Base-by-base conservation (phyloP, 768 basidiomycete species). In the Galerina marginata region DNA sequence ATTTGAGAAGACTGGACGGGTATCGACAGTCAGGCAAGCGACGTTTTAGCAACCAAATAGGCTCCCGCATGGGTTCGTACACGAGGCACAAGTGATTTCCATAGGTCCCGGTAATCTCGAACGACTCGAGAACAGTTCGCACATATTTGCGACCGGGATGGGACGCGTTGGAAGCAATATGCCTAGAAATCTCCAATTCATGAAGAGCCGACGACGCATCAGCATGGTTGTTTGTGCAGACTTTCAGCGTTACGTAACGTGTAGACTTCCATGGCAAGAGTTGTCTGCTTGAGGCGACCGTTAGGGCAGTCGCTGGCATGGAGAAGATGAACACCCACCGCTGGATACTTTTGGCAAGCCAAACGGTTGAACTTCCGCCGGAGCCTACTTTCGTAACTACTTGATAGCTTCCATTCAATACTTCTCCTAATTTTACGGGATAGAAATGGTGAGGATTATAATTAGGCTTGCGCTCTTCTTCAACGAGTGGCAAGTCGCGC, bases 51-150 rank as follows among this genome's bases (percentile, higher is more conserved):
- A 58, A 36, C 46, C 56, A 49, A 29, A 58, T n/a, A 42, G 55
- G 55, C 38, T 50, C 56, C n/a, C 56, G 56, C 37, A 58, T 36
- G 20, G 46, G 56, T 11, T 38, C 33, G 20, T 40, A 49, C n/a
- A 57, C 46, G 14, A 48, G 38, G 11, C 46, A 57, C n/a, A 57
- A n/a, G 33, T 48, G 56, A 16, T 25, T 33, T 20, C 56, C 56
- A 7, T 37, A 14, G 1, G 44, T 44, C 6, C 56, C 56, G 26
- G 29, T 6, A 25, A 57, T 37, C 15, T 49, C 5, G 36, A 47
- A 57, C 20, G 55, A 56, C 26, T 56, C 55, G 2, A 29, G 44
- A 14, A 56, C 26, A 6, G 29, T 46, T 29, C 44, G 42, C 23
- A 56, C 23, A 46, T 15, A 47, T 1, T 15, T n/a, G 29, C 29